Base-by-base conservation (phyloP, 2,329 filamentous ascomycete species). In the Pestalotiopsis sp. region DNA sequence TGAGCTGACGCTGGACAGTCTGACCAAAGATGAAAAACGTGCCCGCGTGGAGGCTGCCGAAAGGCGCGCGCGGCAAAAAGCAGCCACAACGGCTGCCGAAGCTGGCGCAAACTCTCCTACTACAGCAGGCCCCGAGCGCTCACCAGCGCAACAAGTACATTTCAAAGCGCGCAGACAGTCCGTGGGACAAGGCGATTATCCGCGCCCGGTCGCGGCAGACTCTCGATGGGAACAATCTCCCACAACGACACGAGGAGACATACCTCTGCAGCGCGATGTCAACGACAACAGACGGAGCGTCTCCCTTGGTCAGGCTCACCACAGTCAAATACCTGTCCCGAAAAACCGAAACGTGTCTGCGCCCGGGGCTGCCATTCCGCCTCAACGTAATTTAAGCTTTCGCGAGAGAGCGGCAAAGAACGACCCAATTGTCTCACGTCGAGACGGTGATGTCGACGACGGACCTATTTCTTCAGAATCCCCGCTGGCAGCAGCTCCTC, bases 1-100 rank as follows among this genome's bases (percentile, higher is more conserved):
- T 73, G 95, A 99, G 83, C 89, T 93, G 76, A 96, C 93, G 75
- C 87, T 98, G 76, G 92, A 92, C 80, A 94, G 93, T 81, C 95
- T 98, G 80, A 97, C 93, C 79, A 98, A 98, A 80, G 95, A 98
- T 81, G 95, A 98, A 81, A 97, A 97, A 80, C 89, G 95, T 72
- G 94, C 94, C 9, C 88, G 93, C 61, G 90, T 95, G 4, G 89
- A 94, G 77, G 92, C 95, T 75, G 94, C 94, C 5, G 95, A 98
- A 79, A 86, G 90, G 73, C 87, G 89, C 58, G 88, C 91, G 20
- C 88, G 90, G 73, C 91, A 95, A 75, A 86, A 85, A 73, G 84
- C 83, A 13, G 85, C 85, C 49, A 79, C 81, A 27, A 78, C 75
- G 52, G 68, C 71, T 67, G 68, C 71, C 4, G 63, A 72, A 23